A percentile compares a stretch with the other conserved stretches of the same genome.
phyloP scores from a whole-genome alignment of 345 rosid genomes.

The Pistacia vera region DNA sequence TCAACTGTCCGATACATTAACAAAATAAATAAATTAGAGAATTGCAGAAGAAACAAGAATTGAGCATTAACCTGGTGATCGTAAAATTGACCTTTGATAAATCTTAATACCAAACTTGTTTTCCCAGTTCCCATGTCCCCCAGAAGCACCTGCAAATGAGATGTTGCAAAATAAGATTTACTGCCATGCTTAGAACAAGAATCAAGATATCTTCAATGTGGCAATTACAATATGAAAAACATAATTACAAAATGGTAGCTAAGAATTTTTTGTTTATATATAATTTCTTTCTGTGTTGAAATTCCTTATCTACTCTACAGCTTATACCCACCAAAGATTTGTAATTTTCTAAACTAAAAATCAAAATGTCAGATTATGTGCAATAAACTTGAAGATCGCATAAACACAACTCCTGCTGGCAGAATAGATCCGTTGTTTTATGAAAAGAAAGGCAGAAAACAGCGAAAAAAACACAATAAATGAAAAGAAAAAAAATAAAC shows the following conservation, averaged over 20 bases:
- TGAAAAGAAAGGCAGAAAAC: too few relatives aligned
- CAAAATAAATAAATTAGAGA: background rate
- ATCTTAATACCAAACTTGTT: conserved; percentile 65
- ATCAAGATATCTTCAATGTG: background rate
- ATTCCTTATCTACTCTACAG: too few relatives aligned
- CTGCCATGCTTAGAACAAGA: background rate
- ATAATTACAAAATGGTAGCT: too few relatives aligned
- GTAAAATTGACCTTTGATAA: conserved; percentile 65
- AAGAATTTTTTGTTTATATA: too few relatives aligned
- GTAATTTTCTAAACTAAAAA: too few relatives aligned
- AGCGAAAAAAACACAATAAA: background rate
- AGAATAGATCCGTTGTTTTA: too few relatives aligned
- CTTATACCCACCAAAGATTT: too few relatives aligned
- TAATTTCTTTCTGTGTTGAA: too few relatives aligned
- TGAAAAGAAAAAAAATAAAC: background rate
- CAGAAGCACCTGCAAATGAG: conserved; percentile 50
- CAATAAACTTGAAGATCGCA: too few relatives aligned
- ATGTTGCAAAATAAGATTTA: background rate
- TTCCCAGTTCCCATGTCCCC: conserved; percentile 80
- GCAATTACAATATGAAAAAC: too few relatives aligned
- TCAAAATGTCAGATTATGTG: too few relatives aligned
- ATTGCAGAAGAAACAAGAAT: background rate
- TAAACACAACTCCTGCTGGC: too few relatives aligned
- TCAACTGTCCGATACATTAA: background rate
- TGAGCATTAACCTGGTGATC: conserved; percentile 50